Evolutionary conservation across 2,329 filamentous ascomycete genomes (phyloP).

Genomic region (Fusarium brachygibbosum): DNA sequence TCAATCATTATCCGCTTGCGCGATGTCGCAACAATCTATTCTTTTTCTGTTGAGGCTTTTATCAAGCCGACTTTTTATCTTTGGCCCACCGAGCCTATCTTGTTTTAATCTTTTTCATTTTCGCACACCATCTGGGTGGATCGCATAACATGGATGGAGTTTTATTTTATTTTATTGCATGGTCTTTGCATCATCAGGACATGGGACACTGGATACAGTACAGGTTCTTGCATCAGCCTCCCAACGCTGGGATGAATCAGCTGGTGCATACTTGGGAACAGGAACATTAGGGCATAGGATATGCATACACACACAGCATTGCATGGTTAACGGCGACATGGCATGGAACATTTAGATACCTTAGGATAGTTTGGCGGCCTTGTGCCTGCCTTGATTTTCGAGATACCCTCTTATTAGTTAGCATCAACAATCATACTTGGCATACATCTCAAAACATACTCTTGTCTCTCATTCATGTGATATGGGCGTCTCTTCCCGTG

Average conservation of each 20-base stretch:
- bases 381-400: constrained; percentile 38
- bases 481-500: constrained; percentile 17
- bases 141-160: constrained; percentile 37
- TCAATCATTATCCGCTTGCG: constrained; percentile 14
- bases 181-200: constrained; percentile 22
- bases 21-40: constrained; percentile 4
- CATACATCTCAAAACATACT: constrained; percentile 16
- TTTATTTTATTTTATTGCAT: constrained; percentile 25
- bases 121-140: constrained; percentile 24
- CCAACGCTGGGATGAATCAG: constrained; percentile 38
- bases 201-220: constrained; percentile 32
- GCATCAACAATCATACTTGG: constrained; percentile 33
- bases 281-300: constrained; percentile 35
- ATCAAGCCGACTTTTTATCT: constrained; percentile 26
- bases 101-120: constrained; percentile 31
- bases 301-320: constrained; percentile 21
- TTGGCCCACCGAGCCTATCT: constrained; percentile 15
- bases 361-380: constrained; percentile 44
- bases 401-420: constrained; percentile 45
- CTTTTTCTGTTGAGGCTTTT: constrained; percentile 29
- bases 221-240: constrained; percentile 41
- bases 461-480: constrained; percentile 29
- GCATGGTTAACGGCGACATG: constrained; percentile 34
- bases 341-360: constrained; percentile 39
- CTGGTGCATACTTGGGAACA: constrained; percentile 34